These are phyloP conservation scores for Phytophthora multivora DNA, from an alignment of 352 stramenopile species.

Conservation along the genomic window DNA sequence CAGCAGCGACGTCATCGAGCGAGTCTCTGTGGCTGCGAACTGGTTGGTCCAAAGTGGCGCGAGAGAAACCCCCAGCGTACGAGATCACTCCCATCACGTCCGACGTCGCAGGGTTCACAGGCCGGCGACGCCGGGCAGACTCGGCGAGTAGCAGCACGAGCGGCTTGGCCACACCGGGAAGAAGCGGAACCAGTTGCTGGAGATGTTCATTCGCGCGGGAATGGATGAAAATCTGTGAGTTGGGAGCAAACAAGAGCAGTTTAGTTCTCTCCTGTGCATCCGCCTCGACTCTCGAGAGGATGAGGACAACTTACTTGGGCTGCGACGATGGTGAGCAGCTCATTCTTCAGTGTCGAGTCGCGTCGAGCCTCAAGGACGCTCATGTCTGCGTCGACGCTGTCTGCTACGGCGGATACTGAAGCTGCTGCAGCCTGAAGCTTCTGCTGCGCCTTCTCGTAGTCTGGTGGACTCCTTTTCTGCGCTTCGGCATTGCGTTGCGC, in stretches of 20 bases:
- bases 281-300: neutral
- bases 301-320: slow-evolving; percentile 42
- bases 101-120: slow-evolving; percentile 50
- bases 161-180: slow-evolving; percentile 67
- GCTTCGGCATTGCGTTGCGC: slow-evolving; percentile 65
- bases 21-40: slow-evolving; percentile 50
- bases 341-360: slow-evolving; percentile 75
- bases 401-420: slow-evolving; percentile 54
- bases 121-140: slow-evolving; percentile 47
- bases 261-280: too few relatives aligned
- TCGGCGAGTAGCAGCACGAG: slow-evolving; percentile 61
- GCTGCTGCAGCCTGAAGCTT: slow-evolving; percentile 52
- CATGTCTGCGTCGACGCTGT: slow-evolving; percentile 70
- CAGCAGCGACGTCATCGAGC: slow-evolving; percentile 40
- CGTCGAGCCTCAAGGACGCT: slow-evolving; percentile 64
- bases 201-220: slow-evolving; percentile 67
- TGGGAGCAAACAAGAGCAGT: too few relatives aligned
- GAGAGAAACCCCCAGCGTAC: slow-evolving; percentile 56
- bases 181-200: slow-evolving; percentile 72
- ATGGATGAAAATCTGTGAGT: slow-evolving; percentile 64
- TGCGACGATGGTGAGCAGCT: slow-evolving; percentile 75
- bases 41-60: slow-evolving; percentile 50
- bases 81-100: slow-evolving; percentile 60
- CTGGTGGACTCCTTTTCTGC: slow-evolving; percentile 61
- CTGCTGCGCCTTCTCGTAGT: slow-evolving; percentile 75